Conservation (phyloP, 129 eudicot genomes). For the Heracleum sosnowskyi region DNA sequence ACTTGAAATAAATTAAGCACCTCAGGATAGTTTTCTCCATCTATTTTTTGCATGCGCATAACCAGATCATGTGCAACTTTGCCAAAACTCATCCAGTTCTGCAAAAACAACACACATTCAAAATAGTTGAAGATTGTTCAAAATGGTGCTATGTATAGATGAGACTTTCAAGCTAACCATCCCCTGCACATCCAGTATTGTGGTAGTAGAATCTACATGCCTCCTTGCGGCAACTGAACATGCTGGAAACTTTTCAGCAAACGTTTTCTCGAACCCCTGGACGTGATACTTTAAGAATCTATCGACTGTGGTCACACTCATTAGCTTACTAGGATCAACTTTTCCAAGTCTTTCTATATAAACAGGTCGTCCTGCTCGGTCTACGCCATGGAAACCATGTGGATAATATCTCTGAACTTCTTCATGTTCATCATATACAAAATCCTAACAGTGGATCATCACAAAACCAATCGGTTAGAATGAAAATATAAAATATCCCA, state of each 20-base stretch:
- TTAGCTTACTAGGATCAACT: constrained; percentile 81
- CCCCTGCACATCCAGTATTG: constrained; percentile 86
- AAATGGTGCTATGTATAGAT: neutral
- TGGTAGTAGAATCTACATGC: constrained; percentile 82
- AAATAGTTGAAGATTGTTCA: neutral
- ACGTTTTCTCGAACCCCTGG: constrained; percentile 87
- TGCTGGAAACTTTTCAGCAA: constrained; percentile 85
- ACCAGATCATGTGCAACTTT: constrained; percentile 84
- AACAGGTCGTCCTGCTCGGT: constrained; percentile 82
- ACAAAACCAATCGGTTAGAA: constrained; percentile 9
- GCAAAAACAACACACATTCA: constrained; percentile 19
- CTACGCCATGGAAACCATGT: constrained; percentile 94
- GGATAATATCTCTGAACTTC: constrained; percentile 79
- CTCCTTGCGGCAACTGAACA: constrained; percentile 90
- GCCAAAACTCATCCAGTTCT: constrained; percentile 98
- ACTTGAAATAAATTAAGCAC: constrained; percentile 23
- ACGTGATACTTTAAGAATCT: constrained; percentile 86
- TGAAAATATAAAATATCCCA: neutral
- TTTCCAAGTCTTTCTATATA: constrained; percentile 89
- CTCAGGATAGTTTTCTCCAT: constrained; percentile 93
- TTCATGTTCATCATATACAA: constrained; percentile 63
- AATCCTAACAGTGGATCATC: constrained; percentile 48
- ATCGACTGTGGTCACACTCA: constrained; percentile 79
- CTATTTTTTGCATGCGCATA: constrained; percentile 87
- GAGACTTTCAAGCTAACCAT: constrained; percentile 50